These are phyloP conservation scores for Botrytis deweyae DNA, from an alignment of 2,329 filamentous ascomycete species.

Conservation along the genomic window DNA sequence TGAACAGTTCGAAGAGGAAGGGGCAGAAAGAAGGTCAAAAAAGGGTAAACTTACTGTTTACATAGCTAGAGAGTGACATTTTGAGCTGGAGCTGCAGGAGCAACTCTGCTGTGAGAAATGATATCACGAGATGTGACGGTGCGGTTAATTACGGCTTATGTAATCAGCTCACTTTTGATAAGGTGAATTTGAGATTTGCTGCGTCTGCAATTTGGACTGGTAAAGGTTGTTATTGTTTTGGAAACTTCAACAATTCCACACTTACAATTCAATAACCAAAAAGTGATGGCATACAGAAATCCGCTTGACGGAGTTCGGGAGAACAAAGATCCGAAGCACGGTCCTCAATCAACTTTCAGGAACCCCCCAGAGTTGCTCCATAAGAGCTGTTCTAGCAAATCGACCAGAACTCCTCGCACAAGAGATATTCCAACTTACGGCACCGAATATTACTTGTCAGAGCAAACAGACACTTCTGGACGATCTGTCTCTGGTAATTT, in stretches of 20 bases:
- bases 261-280: neutral
- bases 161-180: neutral
- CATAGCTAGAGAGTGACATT: constrained; percentile 54
- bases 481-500: neutral
- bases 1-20: neutral
- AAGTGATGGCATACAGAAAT: neutral
- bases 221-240: constrained; percentile 4
- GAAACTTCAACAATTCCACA: neutral
- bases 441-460: neutral
- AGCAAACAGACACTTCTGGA: neutral
- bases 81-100: constrained; percentile 24
- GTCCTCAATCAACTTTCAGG: neutral
- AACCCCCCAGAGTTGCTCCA: neutral
- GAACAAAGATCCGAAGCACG: constrained; percentile 5
- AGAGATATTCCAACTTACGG: neutral
- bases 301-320: neutral
- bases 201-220: neutral
- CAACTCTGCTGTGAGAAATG: constrained; percentile 33
- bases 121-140: constrained; percentile 10
- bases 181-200: neutral
- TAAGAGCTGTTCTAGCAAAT: neutral
- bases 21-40: neutral
- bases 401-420: neutral
- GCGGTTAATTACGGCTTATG: neutral
- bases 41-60: constrained; percentile 49